Evolutionary conservation across 2,329 filamentous ascomycete species (phyloP), one percentile per base, ranked within the genome.

Genomic region (Aspergillus luchuensis): DNA sequence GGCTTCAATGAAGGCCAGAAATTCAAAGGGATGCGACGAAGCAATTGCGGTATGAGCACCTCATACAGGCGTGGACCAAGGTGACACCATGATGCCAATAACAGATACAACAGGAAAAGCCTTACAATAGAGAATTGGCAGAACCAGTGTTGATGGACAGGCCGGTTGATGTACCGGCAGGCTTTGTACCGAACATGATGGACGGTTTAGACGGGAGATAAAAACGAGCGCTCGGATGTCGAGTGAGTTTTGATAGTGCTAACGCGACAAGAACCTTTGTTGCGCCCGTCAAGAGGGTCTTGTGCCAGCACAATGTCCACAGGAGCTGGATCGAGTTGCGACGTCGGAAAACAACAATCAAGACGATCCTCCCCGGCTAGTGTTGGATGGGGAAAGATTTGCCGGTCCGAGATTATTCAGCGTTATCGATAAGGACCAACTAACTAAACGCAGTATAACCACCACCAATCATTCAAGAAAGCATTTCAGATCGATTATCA

Each of bases 101-200:
- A 21, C 13, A 38, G 30, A 36, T 36, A 17, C 28, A 28, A 19
- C 41, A 52, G 53, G 33, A 39, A 38, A 51, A 41, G 13, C 75
- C 80, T 73, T 73, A 82, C 81, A 82, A 82, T 49, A 81, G 73
- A 56, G 78, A 78, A 70, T 80, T 80, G 53, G 74, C 73, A 23
- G 76, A 74, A 63, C 79, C 79, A 19, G 84, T 86, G 68, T 85
- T 86, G 68, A 86, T 80, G 61, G 79, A 82, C 69, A 86, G 74
- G 50, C 74, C 75, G 39, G 74, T 54, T 23, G 72, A 65, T 5
- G 57, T 59, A 68, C 70, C 68, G 30, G 75, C 68, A 33, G 75
- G 67, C 66, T 78, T 78, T 52, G 73, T 62, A 57, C 69, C 69
- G 64, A 78, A 78, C 75, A 78, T 77, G 43, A 28, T 56, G 56